Evolutionary conservation across 2,329 filamentous ascomycete species (phyloP), one percentile per base, ranked within the genome.

Genomic region (Cordyceps farinosa): DNA sequence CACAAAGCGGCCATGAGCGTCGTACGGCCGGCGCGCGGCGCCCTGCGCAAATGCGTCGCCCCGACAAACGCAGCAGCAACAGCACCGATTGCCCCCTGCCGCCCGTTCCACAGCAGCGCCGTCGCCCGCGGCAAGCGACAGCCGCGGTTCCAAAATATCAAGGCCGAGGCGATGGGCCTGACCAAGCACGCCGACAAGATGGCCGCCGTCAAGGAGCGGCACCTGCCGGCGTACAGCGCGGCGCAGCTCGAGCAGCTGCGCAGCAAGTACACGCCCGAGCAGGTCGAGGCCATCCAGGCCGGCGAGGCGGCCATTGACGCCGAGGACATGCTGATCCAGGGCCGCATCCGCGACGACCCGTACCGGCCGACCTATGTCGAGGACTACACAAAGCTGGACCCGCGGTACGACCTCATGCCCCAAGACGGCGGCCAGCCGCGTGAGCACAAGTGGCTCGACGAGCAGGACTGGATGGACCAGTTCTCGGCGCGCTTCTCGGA

Each of bases 271-370:
- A 90, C 91, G 0, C 83, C 88, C 17, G 86, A 89, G 73, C 94
- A 98, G 79, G 82, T 96, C 69, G 87, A 86, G 62, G 91, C 92
- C 63, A 87, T 98, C 73, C 83, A 90, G 77, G 90, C 90, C 54
- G 92, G 89, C 70, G 93, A 97, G 77, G 79, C 84, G 65, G 86
- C 90, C 68, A 87, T 97, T 73, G 83, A 90, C 72, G 79, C 88
- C 10, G 81, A 87, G 67, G 91, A 98, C 75, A 74, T 97, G 72
- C 82, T 88, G 48, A 81, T 86, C 40, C 90, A 95, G 77, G 90
- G 88, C 67, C 82, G 86, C 50, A 76, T 90, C 69, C 87, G 92
- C 65, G 82, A 80, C 61, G 92, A 96, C 73, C 83, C 87, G 9
- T 90, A 91, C 80, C 81, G 82, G 60, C 79, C 93, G 56, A 81